Conservation (phyloP, 306 rosid species). For the Quercus dentata region DNA sequence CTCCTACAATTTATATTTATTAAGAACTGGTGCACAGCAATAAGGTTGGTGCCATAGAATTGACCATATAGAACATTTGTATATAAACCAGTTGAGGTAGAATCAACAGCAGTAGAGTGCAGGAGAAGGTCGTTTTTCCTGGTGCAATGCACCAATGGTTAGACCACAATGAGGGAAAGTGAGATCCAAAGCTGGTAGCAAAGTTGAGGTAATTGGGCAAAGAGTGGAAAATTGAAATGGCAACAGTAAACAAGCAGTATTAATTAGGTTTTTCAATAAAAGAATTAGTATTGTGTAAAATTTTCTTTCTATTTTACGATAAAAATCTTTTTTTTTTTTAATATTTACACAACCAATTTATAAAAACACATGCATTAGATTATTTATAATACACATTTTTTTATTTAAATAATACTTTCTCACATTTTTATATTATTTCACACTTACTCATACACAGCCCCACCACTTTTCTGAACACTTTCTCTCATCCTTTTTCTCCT, state of each 20-base stretch:
- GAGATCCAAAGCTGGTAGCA: too few relatives aligned
- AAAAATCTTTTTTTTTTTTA: too few relatives aligned
- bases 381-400: accelerated
- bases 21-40: background rate
- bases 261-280: background rate
- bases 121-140: background rate
- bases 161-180: background rate
- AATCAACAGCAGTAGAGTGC: background rate
- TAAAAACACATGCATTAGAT: accelerated
- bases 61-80: background rate
- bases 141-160: background rate
- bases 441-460: too few relatives aligned
- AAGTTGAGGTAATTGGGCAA: too few relatives aligned
- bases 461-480: too few relatives aligned
- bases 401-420: too few relatives aligned
- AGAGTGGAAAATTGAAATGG: background rate
- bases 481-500: too few relatives aligned
- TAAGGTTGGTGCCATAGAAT: background rate
- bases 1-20: background rate
- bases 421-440: too few relatives aligned
- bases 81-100: too few relatives aligned
- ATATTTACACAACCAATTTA: too few relatives aligned
- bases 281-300: too few relatives aligned
- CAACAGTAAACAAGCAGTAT: background rate
- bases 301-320: too few relatives aligned